Conservation (phyloP, 2,329 filamentous ascomycete species). For the Lachnellula hyalina region DNA sequence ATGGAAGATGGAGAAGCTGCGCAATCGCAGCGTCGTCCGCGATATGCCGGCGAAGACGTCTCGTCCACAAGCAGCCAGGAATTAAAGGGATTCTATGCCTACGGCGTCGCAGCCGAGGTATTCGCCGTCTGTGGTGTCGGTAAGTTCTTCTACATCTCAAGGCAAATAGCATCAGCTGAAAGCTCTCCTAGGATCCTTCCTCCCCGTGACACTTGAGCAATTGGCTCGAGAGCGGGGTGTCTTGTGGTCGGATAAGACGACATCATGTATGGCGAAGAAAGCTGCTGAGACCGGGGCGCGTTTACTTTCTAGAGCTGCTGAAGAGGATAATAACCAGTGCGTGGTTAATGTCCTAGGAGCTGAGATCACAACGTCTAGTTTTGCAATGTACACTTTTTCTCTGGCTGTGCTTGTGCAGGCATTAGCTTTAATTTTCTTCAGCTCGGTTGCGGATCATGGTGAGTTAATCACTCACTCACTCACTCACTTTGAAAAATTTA, state of each 20-base stretch:
- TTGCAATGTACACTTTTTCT: conserved; percentile 97
- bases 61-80: conserved; percentile 80
- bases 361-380: conserved; percentile 91
- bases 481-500: not conserved
- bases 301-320: conserved; percentile 20
- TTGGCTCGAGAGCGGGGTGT: conserved; percentile 87
- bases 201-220: conserved; percentile 89
- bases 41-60: conserved; percentile 77
- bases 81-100: conserved; percentile 88
- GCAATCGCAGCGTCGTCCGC: conserved; percentile 31
- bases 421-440: conserved; percentile 88
- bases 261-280: conserved; percentile 58
- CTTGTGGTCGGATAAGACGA: conserved; percentile 68
- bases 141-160: conserved; percentile 37
- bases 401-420: conserved; percentile 84
- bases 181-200: conserved; percentile 66
- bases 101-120: conserved; percentile 91
- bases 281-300: conserved; percentile 9
- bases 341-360: conserved; percentile 74
- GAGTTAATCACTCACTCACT: conserved; percentile 1
- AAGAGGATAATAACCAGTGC: conserved; percentile 44
- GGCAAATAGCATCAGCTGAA: not conserved
- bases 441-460: conserved; percentile 89
- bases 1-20: conserved; percentile 20
- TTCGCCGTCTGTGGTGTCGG: conserved; percentile 88